These are phyloP conservation scores for Psilocybe mexicana DNA, from an alignment of 1,284 basidiomycete species.

Conservation along the genomic window DNA sequence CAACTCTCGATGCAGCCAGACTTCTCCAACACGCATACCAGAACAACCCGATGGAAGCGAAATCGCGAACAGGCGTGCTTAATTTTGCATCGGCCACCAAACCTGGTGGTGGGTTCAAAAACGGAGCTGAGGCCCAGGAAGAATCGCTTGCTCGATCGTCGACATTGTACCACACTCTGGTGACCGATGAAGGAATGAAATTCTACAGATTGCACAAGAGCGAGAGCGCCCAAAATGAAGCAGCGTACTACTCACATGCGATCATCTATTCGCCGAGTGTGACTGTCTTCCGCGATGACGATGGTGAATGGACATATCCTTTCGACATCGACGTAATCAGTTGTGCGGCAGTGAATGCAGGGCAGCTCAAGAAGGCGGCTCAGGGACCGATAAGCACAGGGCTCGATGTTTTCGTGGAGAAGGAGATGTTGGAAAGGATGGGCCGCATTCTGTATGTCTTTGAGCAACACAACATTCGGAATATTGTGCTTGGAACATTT, in stretches of 20 bases:
- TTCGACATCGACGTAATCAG: conserved; percentile 63
- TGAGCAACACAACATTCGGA: conserved; percentile 53
- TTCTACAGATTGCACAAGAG: conserved; percentile 59
- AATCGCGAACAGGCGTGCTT: conserved; percentile 51
- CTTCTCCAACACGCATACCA: conserved; percentile 20
- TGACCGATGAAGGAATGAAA: conserved; percentile 35
- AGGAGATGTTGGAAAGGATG: conserved; percentile 69
- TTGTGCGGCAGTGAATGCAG: conserved; percentile 70
- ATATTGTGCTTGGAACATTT: conserved; percentile 69
- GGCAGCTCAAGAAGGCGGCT: conserved; percentile 47
- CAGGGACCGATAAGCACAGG: conserved; percentile 31
- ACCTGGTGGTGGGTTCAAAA: conserved; percentile 69
- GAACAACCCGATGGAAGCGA: conserved; percentile 15
- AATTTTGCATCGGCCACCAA: conserved; percentile 72
- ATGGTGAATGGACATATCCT: conserved; percentile 53
- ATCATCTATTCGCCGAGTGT: conserved; percentile 68
- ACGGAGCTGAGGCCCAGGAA: conserved; percentile 64
- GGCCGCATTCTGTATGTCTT: conserved; percentile 63
- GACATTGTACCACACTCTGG: conserved; percentile 35
- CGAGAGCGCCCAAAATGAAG: conserved; percentile 37
- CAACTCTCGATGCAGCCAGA: conserved; percentile 25
- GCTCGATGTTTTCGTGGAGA: conserved; percentile 53
- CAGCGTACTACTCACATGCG: conserved; percentile 62
- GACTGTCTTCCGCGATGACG: conserved; percentile 58
- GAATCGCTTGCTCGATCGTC: conserved; percentile 28